Percentiles rank a stretch among this genome's conserved stretches.
These are phyloP conservation scores for Sporothrix globosa DNA, from an alignment of 2,329 filamentous ascomycete species.

Conservation along the genomic window DNA sequence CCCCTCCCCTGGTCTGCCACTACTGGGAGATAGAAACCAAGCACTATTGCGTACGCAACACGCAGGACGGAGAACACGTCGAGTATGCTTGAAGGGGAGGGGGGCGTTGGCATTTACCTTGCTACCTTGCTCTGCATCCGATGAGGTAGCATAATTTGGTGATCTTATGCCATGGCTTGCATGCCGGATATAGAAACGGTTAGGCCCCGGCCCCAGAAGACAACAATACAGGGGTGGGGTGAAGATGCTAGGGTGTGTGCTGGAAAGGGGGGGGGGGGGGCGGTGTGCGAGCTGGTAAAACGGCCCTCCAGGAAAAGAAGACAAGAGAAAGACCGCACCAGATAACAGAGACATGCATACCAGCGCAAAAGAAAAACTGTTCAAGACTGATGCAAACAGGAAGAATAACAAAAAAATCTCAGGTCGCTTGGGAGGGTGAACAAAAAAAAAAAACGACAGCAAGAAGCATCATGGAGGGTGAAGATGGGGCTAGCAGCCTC, in stretches of 20 bases:
- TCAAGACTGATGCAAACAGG: slow-evolving; percentile 7
- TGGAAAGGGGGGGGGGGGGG: background rate
- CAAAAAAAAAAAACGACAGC: background rate
- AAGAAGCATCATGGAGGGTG: slow-evolving; percentile 10
- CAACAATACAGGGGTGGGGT: slow-evolving; percentile 26
- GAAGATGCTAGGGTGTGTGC: slow-evolving; percentile 1
- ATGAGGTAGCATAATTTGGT: slow-evolving; percentile 60
- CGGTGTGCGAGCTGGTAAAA: background rate
- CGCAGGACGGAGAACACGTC: slow-evolving; percentile 12
- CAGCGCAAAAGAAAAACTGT: background rate
- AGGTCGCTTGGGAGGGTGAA: too few species aligned
- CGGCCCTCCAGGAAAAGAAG: background rate
- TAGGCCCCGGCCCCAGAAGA: slow-evolving; percentile 10
- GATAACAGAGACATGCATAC: background rate
- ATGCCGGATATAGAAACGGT: slow-evolving; percentile 57
- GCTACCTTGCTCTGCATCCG: slow-evolving; percentile 53
- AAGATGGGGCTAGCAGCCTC: slow-evolving; percentile 5
- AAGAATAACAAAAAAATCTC: background rate
- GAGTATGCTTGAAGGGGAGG: background rate
- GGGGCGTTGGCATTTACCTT: slow-evolving; percentile 46
- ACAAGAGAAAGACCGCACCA: background rate
- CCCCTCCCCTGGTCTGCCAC: slow-evolving; percentile 27
- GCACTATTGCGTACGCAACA: slow-evolving; percentile 41
- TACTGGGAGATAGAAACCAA: slow-evolving; percentile 40
- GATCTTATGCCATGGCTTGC: slow-evolving; percentile 60